phyloP scores from a whole-genome alignment of 2,329 filamentous ascomycete species.

The Alternaria burnsii region DNA sequence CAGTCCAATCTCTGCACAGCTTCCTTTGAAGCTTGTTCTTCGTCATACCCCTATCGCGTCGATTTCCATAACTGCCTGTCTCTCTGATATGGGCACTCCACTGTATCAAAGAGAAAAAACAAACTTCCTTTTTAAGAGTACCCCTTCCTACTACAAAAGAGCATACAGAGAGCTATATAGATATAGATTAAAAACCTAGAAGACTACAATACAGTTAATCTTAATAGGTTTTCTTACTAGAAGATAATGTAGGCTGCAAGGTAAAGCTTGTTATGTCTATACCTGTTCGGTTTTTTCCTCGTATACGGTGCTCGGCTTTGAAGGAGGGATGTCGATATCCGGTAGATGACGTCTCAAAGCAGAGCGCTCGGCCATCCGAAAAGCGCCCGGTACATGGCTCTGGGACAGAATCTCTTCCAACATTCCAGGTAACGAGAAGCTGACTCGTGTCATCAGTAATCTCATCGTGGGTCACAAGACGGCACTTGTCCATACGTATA shows the following conservation, averaged over 20 bases:
- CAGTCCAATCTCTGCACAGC: background rate
- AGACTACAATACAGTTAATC: too few relatives aligned
- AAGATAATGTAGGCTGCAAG: too few relatives aligned
- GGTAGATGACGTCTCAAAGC: background rate
- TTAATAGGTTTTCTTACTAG: too few relatives aligned
- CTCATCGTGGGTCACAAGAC: background rate
- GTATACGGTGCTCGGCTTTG: too few relatives aligned
- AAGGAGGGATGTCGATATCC: background rate
- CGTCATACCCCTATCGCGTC: background rate
- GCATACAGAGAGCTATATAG: too few relatives aligned
- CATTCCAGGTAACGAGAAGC: background rate
- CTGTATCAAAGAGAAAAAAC: too few relatives aligned
- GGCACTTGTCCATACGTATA: background rate
- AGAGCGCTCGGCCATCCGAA: background rate
- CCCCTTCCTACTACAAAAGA: too few relatives aligned
- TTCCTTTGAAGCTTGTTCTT: background rate
- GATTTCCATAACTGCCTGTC: background rate
- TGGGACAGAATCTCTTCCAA: background rate
- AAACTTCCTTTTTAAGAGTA: too few relatives aligned
- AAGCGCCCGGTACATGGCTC: background rate
- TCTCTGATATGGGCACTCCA: background rate
- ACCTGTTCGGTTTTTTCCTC: too few relatives aligned
- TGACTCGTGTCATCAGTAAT: background rate
- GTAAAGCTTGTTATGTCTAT: too few relatives aligned
- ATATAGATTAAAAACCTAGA: too few relatives aligned